Evolutionary conservation across 192 early-diverging fungal species (phyloP).

Genomic region (Lobosporangium transversale): DNA sequence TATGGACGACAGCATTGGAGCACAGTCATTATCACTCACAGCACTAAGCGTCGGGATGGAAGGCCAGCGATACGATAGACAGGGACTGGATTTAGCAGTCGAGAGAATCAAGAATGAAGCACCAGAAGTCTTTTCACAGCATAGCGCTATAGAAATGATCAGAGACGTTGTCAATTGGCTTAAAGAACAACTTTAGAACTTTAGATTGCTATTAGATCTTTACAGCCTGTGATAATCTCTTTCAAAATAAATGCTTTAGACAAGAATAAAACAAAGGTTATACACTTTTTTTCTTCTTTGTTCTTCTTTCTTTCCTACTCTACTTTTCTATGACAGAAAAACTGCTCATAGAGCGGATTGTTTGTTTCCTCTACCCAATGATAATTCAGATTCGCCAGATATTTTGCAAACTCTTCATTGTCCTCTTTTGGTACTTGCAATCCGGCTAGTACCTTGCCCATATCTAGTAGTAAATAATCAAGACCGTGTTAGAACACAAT

Average conservation of each 20-base stretch:
- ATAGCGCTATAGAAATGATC: conserved; percentile 10
- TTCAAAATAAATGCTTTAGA: neutral
- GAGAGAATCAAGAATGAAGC: conserved; percentile 38
- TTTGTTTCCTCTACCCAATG: conserved; percentile 92
- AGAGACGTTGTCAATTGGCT: conserved; percentile 45
- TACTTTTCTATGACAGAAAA: conserved; percentile 60
- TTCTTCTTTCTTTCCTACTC: conserved; percentile 1
- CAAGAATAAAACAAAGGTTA: neutral
- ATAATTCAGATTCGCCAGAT: conserved; percentile 84
- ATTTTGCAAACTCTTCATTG: conserved; percentile 73
- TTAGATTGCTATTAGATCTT: too few species aligned
- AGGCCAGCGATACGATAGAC: conserved; percentile 31
- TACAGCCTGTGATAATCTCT: too few species aligned
- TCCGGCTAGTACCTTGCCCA: conserved; percentile 92
- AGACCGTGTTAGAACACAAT: neutral
- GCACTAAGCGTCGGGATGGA: conserved; percentile 46
- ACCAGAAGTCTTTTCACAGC: conserved; percentile 29
- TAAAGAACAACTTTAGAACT: conserved; percentile 38
- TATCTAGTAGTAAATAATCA: conserved; percentile 63
- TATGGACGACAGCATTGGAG: neutral
- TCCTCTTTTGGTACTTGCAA: conserved; percentile 86
- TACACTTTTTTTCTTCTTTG: neutral
- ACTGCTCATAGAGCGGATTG: conserved; percentile 90
- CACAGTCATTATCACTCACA: conserved; percentile 20
- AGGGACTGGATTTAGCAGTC: conserved; percentile 36